Evolutionary conservation across 768 basidiomycete species (phyloP).

Genomic region (Leccinum disarticulatum): DNA sequence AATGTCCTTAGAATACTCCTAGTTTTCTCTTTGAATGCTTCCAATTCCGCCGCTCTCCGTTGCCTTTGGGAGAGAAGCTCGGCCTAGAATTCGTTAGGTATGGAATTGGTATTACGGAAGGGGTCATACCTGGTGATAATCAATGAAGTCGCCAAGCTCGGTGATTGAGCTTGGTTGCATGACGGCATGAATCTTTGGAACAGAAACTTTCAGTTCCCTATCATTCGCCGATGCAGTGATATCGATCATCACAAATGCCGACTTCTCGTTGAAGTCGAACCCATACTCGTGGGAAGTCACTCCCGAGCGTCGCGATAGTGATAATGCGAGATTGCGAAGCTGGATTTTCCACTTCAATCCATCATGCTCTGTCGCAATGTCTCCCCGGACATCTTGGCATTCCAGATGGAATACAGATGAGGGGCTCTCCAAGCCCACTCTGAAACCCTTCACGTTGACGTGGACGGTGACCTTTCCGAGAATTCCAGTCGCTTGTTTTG

Average conservation of each 20-base stretch:
- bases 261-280: slow-evolving; percentile 61
- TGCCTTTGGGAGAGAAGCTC: slow-evolving; percentile 76
- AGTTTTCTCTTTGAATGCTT: slow-evolving; percentile 81
- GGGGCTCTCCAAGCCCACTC: slow-evolving; percentile 72
- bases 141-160: slow-evolving; percentile 86
- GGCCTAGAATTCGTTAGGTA: slow-evolving; percentile 43
- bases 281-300: slow-evolving; percentile 35
- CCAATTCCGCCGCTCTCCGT: slow-evolving; percentile 73
- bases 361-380: slow-evolving; percentile 43
- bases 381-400: slow-evolving; percentile 71
- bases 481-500: slow-evolving; percentile 16
- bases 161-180: slow-evolving; percentile 93
- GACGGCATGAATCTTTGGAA: slow-evolving; percentile 85
- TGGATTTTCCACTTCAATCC: slow-evolving; percentile 64
- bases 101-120: not conserved
- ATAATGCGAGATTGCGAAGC: slow-evolving; percentile 77
- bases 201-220: slow-evolving; percentile 45
- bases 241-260: slow-evolving; percentile 85
- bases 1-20: slow-evolving; percentile 71
- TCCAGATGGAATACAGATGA: slow-evolving; percentile 74
- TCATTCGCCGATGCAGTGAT: slow-evolving; percentile 47
- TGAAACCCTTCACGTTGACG: slow-evolving; percentile 76
- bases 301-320: slow-evolving; percentile 63
- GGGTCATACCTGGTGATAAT: slow-evolving; percentile 68
- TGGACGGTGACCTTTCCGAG: slow-evolving; percentile 45